Conservation (phyloP, 192 early-diverging fungal species). For the Cladochytrium replicatum region DNA sequence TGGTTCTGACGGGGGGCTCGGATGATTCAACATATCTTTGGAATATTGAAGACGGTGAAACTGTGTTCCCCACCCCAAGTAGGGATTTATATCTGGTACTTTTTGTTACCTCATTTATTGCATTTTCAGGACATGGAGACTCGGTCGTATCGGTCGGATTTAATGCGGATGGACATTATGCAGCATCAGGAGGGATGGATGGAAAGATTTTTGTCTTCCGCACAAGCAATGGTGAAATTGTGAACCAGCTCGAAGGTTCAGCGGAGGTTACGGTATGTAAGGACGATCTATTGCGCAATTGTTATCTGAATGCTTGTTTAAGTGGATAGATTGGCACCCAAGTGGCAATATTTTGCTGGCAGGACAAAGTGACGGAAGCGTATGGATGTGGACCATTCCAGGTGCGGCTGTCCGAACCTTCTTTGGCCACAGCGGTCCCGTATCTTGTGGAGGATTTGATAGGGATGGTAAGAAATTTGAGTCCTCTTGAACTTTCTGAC, state of each 20-base stretch:
- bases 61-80: constrained; percentile 51
- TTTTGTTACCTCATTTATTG: constrained; percentile 6
- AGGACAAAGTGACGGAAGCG: constrained; percentile 75
- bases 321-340: constrained; percentile 96
- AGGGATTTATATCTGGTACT: constrained; percentile 13
- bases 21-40: constrained; percentile 90
- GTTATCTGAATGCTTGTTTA: constrained; percentile 2
- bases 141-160: constrained; percentile 77
- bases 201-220: constrained; percentile 75
- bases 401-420: constrained; percentile 94
- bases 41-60: constrained; percentile 72
- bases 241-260: constrained; percentile 72
- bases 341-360: constrained; percentile 82
- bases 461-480: constrained; percentile 54
- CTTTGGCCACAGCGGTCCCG: constrained; percentile 71
- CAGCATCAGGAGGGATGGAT: constrained; percentile 93
- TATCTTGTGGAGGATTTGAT: constrained; percentile 83
- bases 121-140: constrained; percentile 58
- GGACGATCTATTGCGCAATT: background rate
- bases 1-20: constrained; percentile 78
- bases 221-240: constrained; percentile 24
- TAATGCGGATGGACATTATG: constrained; percentile 69
- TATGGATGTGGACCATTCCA: constrained; percentile 97
- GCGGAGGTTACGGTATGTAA: constrained; percentile 70
- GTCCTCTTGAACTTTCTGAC: background rate